These are phyloP conservation scores for Neospora caninum DNA, from an alignment of 169 alveolate genomes.

Conservation along the genomic window DNA sequence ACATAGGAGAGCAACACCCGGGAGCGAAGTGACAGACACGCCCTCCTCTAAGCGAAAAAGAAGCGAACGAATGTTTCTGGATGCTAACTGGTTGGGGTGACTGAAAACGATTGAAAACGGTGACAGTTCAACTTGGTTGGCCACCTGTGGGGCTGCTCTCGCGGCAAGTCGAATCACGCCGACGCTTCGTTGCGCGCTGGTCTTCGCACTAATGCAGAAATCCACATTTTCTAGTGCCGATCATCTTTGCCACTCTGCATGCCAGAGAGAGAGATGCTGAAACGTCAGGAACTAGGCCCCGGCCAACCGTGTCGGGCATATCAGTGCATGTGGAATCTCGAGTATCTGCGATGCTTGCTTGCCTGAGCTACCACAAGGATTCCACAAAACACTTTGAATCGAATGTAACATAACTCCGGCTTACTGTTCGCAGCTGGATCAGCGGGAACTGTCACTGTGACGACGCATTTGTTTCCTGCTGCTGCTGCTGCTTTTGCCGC, in stretches of 20 bases:
- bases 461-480: background rate
- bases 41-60: background rate
- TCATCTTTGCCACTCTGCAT: too few species aligned
- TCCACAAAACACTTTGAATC: background rate
- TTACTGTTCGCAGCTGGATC: background rate
- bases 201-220: too few species aligned
- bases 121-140: background rate
- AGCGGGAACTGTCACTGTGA: background rate
- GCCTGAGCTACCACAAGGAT: background rate
- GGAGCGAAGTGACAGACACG: background rate
- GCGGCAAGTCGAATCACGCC: background rate
- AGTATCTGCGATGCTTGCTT: too few species aligned
- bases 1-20: background rate
- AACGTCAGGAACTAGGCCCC: too few species aligned
- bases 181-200: background rate
- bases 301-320: too few species aligned
- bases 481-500: background rate
- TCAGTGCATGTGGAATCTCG: too few species aligned
- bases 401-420: background rate
- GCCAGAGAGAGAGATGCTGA: too few species aligned
- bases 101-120: too few species aligned
- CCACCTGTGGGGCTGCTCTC: background rate
- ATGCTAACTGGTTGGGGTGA: background rate
- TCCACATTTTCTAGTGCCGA: too few species aligned
- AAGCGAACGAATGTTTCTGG: background rate